Conservation (phyloP, 306 rosid species). For the Trifolium subterraneum region DNA sequence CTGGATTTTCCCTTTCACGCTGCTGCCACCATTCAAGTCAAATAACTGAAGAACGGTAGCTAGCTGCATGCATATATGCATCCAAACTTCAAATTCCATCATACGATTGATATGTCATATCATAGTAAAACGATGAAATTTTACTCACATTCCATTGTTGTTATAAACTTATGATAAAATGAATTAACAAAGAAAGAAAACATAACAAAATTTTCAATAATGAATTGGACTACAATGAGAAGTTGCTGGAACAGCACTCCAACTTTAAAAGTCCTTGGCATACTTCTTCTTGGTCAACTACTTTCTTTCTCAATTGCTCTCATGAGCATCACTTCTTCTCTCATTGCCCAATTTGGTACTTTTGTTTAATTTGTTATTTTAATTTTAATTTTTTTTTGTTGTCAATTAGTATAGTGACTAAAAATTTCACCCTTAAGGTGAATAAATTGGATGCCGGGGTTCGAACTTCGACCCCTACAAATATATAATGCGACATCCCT, state of each 20-base stretch:
- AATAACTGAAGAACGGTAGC: constrained; percentile 37
- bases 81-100: constrained; percentile 16
- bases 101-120: background rate
- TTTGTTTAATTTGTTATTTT: constrained; percentile 10
- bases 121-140: background rate
- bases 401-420: too few relatives aligned
- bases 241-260: constrained; percentile 46
- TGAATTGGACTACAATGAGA: constrained; percentile 35
- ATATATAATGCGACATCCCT: too few relatives aligned
- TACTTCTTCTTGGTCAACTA: constrained; percentile 62
- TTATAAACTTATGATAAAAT: background rate
- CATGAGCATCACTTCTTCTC: constrained; percentile 63
- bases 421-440: too few relatives aligned
- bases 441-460: too few relatives aligned
- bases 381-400: too few relatives aligned
- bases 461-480: too few relatives aligned
- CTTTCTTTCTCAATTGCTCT: constrained; percentile 59
- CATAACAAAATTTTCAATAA: constrained; percentile 25
- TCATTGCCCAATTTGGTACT: constrained; percentile 60
- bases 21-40: constrained; percentile 31
- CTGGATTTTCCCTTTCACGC: background rate
- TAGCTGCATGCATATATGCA: background rate
- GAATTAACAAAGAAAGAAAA: background rate
- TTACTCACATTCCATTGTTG: background rate
- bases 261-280: constrained; percentile 38